Evolutionary conservation across 768 basidiomycete species (phyloP), one percentile per base, ranked within the genome.

Genomic region (Lactarius evosmus): DNA sequence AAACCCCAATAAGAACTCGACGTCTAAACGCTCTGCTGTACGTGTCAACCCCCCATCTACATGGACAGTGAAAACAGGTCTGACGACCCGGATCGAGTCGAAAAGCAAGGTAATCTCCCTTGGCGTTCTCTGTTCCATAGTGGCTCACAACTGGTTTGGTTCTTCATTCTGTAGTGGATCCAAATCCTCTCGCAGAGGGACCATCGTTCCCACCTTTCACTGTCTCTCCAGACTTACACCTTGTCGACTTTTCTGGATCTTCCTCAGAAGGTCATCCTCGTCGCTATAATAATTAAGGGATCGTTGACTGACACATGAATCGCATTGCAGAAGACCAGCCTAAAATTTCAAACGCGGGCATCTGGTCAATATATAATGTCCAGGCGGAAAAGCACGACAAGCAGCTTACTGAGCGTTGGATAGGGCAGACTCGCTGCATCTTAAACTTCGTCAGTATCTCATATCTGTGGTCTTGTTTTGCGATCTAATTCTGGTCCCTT

Each of bases 321-420:
- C 29, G 9, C 33, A 38, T 14, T 16, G 29, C 25, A 61, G 64
- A 65, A 32, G 55, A 56, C 29, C 29, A 44, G 4, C 32, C 19
- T 4, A 49, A 19, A 57, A 41, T 12, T 19, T 44, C 60, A 22
- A 44, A 14, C n/a, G 25, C 36, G 32, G 49, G 58, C 25, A 57
- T 65, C 36, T 65, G 64, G 64, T 46, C 32, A 36, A 40, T 61
- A 3, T 65, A 57, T 30, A n/a, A 22, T 32, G 19, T 19, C 41
- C 25, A 44, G 7, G 54, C 63, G 1, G 38, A 61, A 56, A 61
- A 36, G 27, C 25, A 65, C 27, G 64, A 65, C 19, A 41, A 3
- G 7, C 49, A 25, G 8, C 64, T 65, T 41, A 32, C 11, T 19
- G 40, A 34, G 32, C 46, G 49, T 36, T 65, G 60, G 59, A 65